Conservation (phyloP, 768 basidiomycete species). For the Collybia sordida region DNA sequence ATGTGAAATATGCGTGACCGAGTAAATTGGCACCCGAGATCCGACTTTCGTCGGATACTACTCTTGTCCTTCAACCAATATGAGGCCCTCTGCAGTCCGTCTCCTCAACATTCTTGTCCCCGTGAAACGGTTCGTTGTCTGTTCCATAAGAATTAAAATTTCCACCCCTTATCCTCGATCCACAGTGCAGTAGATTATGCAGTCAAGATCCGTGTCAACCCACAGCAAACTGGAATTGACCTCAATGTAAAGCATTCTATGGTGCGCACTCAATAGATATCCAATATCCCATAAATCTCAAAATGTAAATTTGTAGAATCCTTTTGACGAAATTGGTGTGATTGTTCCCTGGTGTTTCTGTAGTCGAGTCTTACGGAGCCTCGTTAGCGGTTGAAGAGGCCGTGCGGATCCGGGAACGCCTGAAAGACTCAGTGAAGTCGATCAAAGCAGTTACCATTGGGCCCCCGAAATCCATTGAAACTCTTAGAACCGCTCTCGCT, state of each 20-base stretch:
- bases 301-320: constrained; percentile 62
- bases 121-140: constrained; percentile 70
- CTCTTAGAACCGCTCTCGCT: constrained; percentile 92
- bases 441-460: constrained; percentile 96
- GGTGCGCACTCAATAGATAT: constrained; percentile 48
- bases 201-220: constrained; percentile 97
- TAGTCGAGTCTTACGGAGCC: not conserved
- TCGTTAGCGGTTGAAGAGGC: constrained; percentile 92
- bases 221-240: constrained; percentile 93
- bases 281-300: not conserved
- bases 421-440: constrained; percentile 73
- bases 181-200: constrained; percentile 92
- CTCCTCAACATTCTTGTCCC: constrained; percentile 92
- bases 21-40: constrained; percentile 14
- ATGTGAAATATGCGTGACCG: constrained; percentile 19
- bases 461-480: constrained; percentile 85
- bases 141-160: not conserved
- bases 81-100: constrained; percentile 73
- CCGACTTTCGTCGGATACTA: constrained; percentile 6
- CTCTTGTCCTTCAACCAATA: constrained; percentile 27
- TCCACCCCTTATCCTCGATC: not conserved
- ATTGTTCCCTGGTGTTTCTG: not conserved
- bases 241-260: constrained; percentile 98
- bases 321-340: constrained; percentile 97
- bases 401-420: constrained; percentile 85